A percentile compares a stretch with the other conserved stretches of the same genome.
These are phyloP conservation scores for Grosmannia serpens DNA, from an alignment of 2,329 filamentous ascomycete genomes.

Conservation along the genomic window DNA sequence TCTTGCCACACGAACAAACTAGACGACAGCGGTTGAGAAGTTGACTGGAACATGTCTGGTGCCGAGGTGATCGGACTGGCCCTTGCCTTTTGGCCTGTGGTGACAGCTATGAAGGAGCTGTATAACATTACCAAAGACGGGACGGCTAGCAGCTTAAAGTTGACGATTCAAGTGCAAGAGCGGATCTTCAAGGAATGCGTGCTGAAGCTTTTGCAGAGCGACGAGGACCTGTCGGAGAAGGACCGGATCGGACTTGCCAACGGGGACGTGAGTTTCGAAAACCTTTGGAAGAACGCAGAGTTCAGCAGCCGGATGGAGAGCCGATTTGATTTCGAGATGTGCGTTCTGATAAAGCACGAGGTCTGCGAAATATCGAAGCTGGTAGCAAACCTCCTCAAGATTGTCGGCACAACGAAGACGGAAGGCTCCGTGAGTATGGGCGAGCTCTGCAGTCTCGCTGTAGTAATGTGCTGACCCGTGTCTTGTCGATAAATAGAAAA, in stretches of 20 bases:
- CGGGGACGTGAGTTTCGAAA: constrained; percentile 7
- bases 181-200: constrained; percentile 11
- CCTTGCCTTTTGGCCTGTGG: constrained; percentile 10
- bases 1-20: neutral
- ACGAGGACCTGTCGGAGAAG: constrained; percentile 10
- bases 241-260: constrained; percentile 8
- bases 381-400: constrained; percentile 1
- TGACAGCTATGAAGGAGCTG: constrained; percentile 5
- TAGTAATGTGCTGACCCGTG: neutral
- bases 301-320: constrained; percentile 9
- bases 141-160: constrained; percentile 1
- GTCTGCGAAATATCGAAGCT: constrained; percentile 7
- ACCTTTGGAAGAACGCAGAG: constrained; percentile 9
- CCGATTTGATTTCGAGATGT: constrained; percentile 7
- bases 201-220: constrained; percentile 8
- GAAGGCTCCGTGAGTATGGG: neutral
- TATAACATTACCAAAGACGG: constrained; percentile 7
- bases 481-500: neutral
- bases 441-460: neutral
- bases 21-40: neutral
- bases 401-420: constrained; percentile 1
- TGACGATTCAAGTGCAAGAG: constrained; percentile 11
- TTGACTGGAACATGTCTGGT: constrained; percentile 7
- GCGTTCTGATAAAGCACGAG: constrained; percentile 7
- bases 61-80: constrained; percentile 9